These are phyloP conservation scores for Hansenula lynferdii DNA, from an alignment of 1,139 yeast genomes.

Conservation along the genomic window DNA sequence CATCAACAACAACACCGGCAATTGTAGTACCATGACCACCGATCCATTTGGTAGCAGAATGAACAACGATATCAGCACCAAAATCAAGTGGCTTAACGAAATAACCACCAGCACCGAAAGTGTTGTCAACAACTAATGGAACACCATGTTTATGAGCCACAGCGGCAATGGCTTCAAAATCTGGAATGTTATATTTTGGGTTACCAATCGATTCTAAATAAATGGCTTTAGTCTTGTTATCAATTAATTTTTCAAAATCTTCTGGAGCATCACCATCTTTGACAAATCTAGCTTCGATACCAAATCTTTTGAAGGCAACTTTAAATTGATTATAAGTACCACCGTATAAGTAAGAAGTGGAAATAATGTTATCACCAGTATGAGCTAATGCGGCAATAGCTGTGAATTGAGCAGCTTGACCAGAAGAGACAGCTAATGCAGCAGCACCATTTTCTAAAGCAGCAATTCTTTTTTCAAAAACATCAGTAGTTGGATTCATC, in stretches of 20 bases:
- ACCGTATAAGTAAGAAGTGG: conserved; percentile 89
- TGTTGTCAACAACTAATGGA: conserved; percentile 93
- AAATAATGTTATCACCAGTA: conserved; percentile 82
- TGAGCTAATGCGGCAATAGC: conserved; percentile 85
- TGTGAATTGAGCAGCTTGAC: conserved; percentile 91
- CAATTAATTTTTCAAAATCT: conserved; percentile 69
- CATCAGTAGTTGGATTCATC: conserved; percentile 89
- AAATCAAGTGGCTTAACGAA: conserved; percentile 78
- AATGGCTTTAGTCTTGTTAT: conserved; percentile 82
- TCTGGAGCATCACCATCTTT: conserved; percentile 62
- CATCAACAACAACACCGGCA: conserved; percentile 86
- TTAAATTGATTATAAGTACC: conserved; percentile 96
- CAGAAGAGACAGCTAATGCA: conserved; percentile 88
- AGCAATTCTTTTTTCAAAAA: conserved; percentile 86
- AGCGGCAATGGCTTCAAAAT: conserved; percentile 69
- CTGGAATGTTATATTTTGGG: conserved; percentile 91
- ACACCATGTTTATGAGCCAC: conserved; percentile 86
- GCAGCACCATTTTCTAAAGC: conserved; percentile 91
- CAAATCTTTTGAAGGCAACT: conserved; percentile 83
- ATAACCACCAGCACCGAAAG: conserved; percentile 96
- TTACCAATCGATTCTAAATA: conserved; percentile 92
- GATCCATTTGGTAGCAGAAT: conserved; percentile 97
- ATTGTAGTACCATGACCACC: conserved; percentile 97
- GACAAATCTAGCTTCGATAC: conserved; percentile 81
- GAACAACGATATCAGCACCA: conserved; percentile 83